Evolutionary conservation across 495 filamentous ascomycete genomes (phyloP), one percentile per base, ranked within the genome.

Genomic region (Apiosordaria backusii): DNA sequence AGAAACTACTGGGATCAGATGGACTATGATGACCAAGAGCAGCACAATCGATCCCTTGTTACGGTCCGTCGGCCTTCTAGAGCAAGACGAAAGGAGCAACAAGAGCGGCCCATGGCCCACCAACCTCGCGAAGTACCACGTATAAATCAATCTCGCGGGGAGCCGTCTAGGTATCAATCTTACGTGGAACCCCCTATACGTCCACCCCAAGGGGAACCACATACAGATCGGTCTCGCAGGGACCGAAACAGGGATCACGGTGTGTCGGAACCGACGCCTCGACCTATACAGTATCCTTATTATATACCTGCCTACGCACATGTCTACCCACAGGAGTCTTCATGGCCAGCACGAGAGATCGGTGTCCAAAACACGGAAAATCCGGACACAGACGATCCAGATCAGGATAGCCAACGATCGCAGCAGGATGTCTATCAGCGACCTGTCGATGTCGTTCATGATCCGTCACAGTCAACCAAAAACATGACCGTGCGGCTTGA

Each of bases 391-490:
- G 10, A 13, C 9, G 9, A 13, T 0, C 9, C 10, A 15, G 35
- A 18, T 13, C 35, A 45, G 35, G 35, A 9, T 10, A 45, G 35
- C 35, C 35, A 45, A 15, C 13, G 2, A 45, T 45, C 35, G 16
- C 3, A 45, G 10, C 35, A 13, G 0, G 35, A 45, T 45, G 35
- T 45, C 10, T 45, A 45, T 45, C 9, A 45, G 35, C 13, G 35
- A 13, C 35, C 35, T 45, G 35, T 70, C 21, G 71, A 73, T 23
- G 22, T 66, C 24, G 67, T 70, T 45, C 40, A 66, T 52, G 67
- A 73, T 21, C 71, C 71, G 0, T 71, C 69, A 13, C 23, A 57
- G 15, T 24, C 61, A 19, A 50, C 27, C 21, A 72, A 62, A 61
- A 64, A 74, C 10, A 62, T 74, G 4, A 67, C 63, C 0, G 40